Percentiles rank a stretch among this genome's conserved stretches.
phyloP scores from a whole-genome alignment of 108 stramenopile genomes.

The Schizochytrium sp. region DNA sequence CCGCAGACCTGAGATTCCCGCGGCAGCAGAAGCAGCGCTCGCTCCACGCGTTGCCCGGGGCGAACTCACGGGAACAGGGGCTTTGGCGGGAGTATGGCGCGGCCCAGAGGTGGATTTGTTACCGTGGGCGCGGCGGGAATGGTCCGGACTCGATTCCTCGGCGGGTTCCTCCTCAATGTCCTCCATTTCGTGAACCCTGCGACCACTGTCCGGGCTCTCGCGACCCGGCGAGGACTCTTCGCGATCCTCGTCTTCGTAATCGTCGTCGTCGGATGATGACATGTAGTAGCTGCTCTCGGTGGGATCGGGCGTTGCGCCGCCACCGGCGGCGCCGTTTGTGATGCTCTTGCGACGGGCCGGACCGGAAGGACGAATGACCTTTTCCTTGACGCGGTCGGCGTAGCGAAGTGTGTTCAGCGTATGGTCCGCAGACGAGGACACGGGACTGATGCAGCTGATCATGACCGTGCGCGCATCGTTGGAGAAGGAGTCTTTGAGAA shows the following conservation, averaged over 20 bases:
- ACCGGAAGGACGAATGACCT: conserved; percentile 41
- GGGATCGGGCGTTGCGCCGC: background rate
- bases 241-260: background rate
- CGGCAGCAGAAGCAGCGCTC: no score
- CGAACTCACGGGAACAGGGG: background rate
- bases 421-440: conserved; percentile 82
- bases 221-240: background rate
- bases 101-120: background rate
- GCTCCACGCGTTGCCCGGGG: background rate
- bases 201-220: background rate
- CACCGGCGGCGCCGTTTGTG: background rate
- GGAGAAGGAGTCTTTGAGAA: conserved; percentile 94
- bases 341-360: background rate
- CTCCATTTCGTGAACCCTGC: background rate
- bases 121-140: background rate
- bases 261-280: background rate
- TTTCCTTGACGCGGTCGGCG: conserved; percentile 87
- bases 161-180: background rate
- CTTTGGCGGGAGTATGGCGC: background rate
- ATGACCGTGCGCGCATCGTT: conserved; percentile 80
- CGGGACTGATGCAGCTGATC: conserved; percentile 92
- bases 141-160: background rate
- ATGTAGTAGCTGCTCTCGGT: conserved; percentile 4
- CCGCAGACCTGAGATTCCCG: no score
- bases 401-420: conserved; percentile 94